Percentiles rank a stretch among this genome's conserved stretches.
Conservation (phyloP, 2,329 filamentous ascomycete species). For the Microcera coccophila region DNA sequence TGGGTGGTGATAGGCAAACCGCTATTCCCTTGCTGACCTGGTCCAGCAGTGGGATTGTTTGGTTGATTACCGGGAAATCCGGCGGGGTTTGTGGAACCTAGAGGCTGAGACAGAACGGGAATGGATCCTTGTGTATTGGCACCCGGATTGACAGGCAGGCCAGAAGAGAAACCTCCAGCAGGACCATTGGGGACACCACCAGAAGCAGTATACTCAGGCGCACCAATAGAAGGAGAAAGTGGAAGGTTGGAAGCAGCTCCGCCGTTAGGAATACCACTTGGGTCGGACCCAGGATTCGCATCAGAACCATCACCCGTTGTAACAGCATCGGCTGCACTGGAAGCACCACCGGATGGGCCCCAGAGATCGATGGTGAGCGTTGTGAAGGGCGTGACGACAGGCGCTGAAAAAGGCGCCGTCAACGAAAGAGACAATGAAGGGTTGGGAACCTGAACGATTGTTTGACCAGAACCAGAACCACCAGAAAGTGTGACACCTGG, state of each 20-base stretch:
- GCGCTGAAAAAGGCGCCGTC: constrained; percentile 8
- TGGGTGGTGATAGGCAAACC: constrained; percentile 18
- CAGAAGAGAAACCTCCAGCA: constrained; percentile 14
- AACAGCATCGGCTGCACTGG: constrained; percentile 7
- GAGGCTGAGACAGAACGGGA: constrained; percentile 14
- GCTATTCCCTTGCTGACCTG: constrained; percentile 17
- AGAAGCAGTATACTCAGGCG: constrained; percentile 19
- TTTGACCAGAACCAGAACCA: constrained; percentile 18
- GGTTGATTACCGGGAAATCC: constrained; percentile 10
- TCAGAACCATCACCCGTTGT: constrained; percentile 3
- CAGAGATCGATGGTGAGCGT: constrained; percentile 36
- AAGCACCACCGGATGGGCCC: constrained; percentile 17
- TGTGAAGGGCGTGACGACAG: constrained; percentile 30
- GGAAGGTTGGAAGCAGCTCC: constrained; percentile 9
- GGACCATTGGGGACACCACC: not conserved
- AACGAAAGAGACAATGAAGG: constrained; percentile 25
- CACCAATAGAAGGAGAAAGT: constrained; percentile 15
- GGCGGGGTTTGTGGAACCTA: constrained; percentile 10
- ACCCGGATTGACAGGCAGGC: constrained; percentile 14
- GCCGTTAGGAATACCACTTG: constrained; percentile 4
- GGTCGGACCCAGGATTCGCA: constrained; percentile 7
- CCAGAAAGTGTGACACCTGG: constrained; percentile 2
- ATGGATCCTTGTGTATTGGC: constrained; percentile 11
- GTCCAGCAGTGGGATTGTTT: constrained; percentile 8
- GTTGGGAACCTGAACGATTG: constrained; percentile 24